A percentile compares a stretch with the other conserved stretches of the same genome.
These are phyloP conservation scores for Nannochloropsis gaditana DNA, from an alignment of 108 stramenopile genomes.

Conservation along the genomic window DNA sequence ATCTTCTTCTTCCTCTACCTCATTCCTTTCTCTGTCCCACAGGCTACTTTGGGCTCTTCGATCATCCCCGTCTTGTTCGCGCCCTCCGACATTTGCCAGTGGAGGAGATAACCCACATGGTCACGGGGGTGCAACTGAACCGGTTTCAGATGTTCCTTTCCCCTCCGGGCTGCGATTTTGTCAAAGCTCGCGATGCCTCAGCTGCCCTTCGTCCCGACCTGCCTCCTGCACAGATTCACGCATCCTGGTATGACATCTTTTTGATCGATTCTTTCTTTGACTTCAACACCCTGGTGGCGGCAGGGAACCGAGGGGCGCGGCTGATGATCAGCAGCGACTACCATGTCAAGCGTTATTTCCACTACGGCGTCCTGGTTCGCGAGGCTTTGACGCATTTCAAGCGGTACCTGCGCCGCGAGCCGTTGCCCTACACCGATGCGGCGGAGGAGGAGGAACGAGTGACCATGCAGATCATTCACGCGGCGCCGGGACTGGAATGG, in stretches of 20 bases:
- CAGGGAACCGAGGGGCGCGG: background rate
- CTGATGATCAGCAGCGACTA: background rate
- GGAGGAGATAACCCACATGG: background rate
- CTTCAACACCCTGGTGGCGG: background rate
- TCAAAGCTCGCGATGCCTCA: background rate
- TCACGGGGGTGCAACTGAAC: background rate
- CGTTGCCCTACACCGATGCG: background rate
- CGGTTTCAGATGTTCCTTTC: background rate
- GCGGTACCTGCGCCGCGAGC: background rate
- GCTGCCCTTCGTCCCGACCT: conserved; percentile 12
- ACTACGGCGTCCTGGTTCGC: background rate
- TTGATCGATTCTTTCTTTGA: conserved; percentile 16
- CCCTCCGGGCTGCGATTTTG: background rate
- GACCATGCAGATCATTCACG: background rate
- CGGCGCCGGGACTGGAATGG: background rate
- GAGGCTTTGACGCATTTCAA: background rate
- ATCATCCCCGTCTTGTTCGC: conserved; percentile 8
- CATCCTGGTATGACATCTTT: conserved; percentile 7
- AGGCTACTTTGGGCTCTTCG: background rate
- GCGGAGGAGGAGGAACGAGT: background rate
- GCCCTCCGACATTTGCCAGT: background rate
- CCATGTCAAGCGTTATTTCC: background rate
- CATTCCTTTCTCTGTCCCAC: background rate
- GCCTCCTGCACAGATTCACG: conserved; percentile 2
- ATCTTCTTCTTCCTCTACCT: background rate